phyloP scores from a whole-genome alignment of 768 basidiomycete species.

The Mycena venus region DNA sequence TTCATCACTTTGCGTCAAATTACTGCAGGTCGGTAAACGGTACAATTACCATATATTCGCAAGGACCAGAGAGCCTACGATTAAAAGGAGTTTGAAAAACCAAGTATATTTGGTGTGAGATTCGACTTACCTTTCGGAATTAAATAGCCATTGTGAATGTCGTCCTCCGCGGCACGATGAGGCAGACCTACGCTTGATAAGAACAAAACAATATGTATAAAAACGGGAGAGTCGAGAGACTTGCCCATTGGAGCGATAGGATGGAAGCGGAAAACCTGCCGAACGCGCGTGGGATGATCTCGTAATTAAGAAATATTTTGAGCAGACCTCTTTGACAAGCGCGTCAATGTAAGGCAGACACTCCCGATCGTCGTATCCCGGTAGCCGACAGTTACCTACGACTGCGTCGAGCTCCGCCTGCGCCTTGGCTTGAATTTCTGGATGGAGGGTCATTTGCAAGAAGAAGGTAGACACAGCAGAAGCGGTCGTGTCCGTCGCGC shows the following conservation, averaged over 20 bases:
- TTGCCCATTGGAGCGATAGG: conserved; percentile 12
- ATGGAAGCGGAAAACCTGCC: conserved; percentile 35
- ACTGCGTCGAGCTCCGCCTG: conserved; percentile 46
- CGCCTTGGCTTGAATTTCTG: conserved; percentile 41
- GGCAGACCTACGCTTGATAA: conserved; percentile 26
- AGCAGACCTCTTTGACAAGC: conserved; percentile 40
- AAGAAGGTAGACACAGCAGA: conserved; percentile 39
- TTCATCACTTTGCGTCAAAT: background rate
- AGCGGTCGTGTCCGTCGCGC: conserved; percentile 43
- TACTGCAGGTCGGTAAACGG: background rate
- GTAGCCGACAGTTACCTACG: conserved; percentile 42
- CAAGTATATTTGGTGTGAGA: background rate
- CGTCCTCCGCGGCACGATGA: conserved; percentile 37
- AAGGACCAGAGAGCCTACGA: conserved; percentile 16
- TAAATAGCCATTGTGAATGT: conserved; percentile 45
- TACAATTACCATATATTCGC: conserved; percentile 28
- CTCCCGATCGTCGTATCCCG: conserved; percentile 40
- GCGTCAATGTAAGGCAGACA: conserved; percentile 45
- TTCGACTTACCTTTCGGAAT: conserved; percentile 27
- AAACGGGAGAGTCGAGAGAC: background rate
- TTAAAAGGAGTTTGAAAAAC: background rate
- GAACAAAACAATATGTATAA: background rate
- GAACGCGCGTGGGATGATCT: background rate
- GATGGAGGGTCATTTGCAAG: conserved; percentile 42
- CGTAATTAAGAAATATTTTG: background rate